phyloP scores from a whole-genome alignment of 345 rosid genomes.

The Linum lewisii region DNA sequence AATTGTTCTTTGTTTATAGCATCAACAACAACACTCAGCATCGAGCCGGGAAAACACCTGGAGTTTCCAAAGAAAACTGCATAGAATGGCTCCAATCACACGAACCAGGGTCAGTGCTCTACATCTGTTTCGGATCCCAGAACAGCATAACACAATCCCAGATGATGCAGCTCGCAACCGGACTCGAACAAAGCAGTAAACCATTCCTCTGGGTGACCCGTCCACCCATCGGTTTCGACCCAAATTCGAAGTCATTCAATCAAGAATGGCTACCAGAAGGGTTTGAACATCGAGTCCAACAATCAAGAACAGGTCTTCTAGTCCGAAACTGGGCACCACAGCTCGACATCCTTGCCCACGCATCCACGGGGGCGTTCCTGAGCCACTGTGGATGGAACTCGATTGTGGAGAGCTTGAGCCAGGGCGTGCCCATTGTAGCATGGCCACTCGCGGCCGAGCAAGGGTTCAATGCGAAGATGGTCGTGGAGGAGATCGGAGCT shows the following conservation, averaged over 20 bases:
- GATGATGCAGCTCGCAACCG: constrained; percentile 39
- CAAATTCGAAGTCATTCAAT: constrained; percentile 21
- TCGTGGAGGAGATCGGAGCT: constrained; percentile 45
- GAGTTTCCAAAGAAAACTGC: constrained; percentile 25
- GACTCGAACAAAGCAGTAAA: constrained; percentile 31
- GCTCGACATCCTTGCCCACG: constrained; percentile 35
- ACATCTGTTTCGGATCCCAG: constrained; percentile 46
- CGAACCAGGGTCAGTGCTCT: constrained; percentile 24
- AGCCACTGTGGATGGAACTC: constrained; percentile 62
- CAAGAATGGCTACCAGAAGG: constrained; percentile 42
- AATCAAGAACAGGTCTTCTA: constrained; percentile 22
- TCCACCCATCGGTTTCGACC: constrained; percentile 39
- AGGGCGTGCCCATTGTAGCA: constrained; percentile 41
- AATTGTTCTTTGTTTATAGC: no score
- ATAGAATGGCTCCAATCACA: constrained; percentile 30
- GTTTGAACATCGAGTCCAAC: constrained; percentile 23
- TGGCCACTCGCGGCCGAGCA: constrained; percentile 54
- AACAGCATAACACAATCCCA: constrained; percentile 31
- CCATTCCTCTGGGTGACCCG: constrained; percentile 44
- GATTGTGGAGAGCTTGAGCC: constrained; percentile 41
- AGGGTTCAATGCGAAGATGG: constrained; percentile 36
- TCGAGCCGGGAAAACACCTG: constrained; percentile 21
- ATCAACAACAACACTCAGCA: no score
- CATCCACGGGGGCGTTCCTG: constrained; percentile 34
- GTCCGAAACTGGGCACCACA: constrained; percentile 47